These are phyloP conservation scores for Mikania micrantha DNA, from an alignment of 129 eudicot genomes.

Conservation along the genomic window DNA sequence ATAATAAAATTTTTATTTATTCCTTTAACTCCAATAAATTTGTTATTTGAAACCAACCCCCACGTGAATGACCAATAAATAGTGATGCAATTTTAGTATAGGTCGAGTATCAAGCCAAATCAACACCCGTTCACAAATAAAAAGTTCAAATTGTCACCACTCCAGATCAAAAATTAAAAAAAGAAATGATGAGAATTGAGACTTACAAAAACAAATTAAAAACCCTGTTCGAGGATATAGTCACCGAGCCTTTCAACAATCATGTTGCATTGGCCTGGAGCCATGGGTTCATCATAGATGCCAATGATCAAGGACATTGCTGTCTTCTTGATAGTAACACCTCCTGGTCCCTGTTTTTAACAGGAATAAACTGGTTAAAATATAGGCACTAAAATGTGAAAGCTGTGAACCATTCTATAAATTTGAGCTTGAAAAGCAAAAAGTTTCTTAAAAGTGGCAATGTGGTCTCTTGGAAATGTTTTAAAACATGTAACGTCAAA, in stretches of 20 bases:
- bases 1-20: too few species aligned
- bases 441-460: neutral
- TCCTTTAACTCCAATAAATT: too few species aligned
- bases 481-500: neutral
- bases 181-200: neutral
- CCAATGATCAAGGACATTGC: too few species aligned
- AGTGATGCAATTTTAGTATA: too few species aligned
- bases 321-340: too few species aligned
- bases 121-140: neutral
- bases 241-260: slow-evolving; percentile 92
- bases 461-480: neutral
- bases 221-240: slow-evolving; percentile 79
- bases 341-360: too few species aligned
- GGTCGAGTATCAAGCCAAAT: too few species aligned
- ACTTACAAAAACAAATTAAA: slow-evolving; percentile 44
- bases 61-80: too few species aligned
- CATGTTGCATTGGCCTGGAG: slow-evolving; percentile 95
- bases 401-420: neutral
- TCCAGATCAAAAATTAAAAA: neutral
- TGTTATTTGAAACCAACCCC: too few species aligned
- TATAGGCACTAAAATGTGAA: neutral
- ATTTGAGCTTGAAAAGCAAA: neutral
- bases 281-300: slow-evolving; percentile 91
- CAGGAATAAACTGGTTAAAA: neutral
- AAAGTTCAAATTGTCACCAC: neutral